Base-by-base conservation (phyloP, 2,329 filamentous ascomycete species). In the Fusarium sp. region DNA sequence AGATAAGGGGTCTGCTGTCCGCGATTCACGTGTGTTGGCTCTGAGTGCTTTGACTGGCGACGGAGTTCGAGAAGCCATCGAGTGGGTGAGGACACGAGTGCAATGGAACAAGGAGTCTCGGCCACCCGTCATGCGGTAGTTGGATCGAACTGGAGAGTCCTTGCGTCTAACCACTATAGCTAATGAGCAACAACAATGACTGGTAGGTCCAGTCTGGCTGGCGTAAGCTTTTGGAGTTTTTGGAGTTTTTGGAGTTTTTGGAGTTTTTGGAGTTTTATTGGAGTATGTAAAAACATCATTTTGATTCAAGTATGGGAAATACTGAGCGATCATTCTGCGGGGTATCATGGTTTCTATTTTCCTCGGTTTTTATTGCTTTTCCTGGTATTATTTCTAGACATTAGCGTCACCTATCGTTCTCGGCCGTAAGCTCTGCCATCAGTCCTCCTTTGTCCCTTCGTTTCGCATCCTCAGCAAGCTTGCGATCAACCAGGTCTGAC, bases 21-120 rank as follows among this genome's bases (percentile, higher is more conserved):
- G 95, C 67, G 96, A 99, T 81, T 96, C 92, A 75, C 86, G 96
- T 62, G 96, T 98, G 17, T 79, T 99, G 75, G 94, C 96, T 8
- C 89, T 97, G 65, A 96, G 92, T 77, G 96, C 96, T n/a, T 81
- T 99, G 75, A 95, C 91, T 7, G 92, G 89, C 6, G 91, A 90
- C 0, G 96, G 96, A 4, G 96, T 99, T 4, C 89, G 88, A 74
- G 96, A 98, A 82, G 95, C 96, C 1, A 91, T 99, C n/a, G 96
- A 98, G 75, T 99, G 96, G 96, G 83, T 99, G 60, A 89, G 93
- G 76, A 95, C 90, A 70, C 85, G 96, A 63, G 93, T 98, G 26
- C 94, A 93, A 79, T 98, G 96, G 93, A 98, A 98, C 77, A 97
- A 96, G 81, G 95, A 97, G 79, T 90, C 89, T 6, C 86, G 96